These are phyloP conservation scores for Tricladium varicosporioides DNA, from an alignment of 2,329 filamentous ascomycete species.

Conservation along the genomic window DNA sequence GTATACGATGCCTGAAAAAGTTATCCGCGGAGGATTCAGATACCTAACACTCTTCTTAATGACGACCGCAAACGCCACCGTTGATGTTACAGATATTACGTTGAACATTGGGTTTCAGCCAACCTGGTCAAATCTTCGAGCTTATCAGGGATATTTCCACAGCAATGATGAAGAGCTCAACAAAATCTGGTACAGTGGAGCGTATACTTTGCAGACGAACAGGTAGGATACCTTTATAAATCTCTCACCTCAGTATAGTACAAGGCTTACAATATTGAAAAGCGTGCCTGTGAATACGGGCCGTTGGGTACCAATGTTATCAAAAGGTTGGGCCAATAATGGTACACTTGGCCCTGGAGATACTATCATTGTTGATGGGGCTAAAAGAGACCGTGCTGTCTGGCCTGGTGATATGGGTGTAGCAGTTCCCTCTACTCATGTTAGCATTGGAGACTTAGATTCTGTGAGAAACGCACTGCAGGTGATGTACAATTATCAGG, in stretches of 20 bases:
- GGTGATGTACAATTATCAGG: conserved; percentile 43
- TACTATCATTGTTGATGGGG: conserved; percentile 45
- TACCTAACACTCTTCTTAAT: conserved; percentile 49
- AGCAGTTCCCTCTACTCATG: conserved; percentile 49
- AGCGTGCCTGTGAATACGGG: conserved; percentile 32
- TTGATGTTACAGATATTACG: conserved; percentile 31
- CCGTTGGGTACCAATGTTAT: conserved; percentile 31
- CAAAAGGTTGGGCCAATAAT: conserved; percentile 40
- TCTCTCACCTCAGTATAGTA: no score
- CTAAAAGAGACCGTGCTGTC: conserved; percentile 57
- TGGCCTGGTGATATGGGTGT: conserved; percentile 63
- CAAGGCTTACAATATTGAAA: no score
- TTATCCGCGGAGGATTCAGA: conserved; percentile 50
- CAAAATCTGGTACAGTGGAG: conserved; percentile 51
- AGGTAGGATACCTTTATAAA: background rate
- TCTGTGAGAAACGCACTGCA: conserved; percentile 44
- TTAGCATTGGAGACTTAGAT: conserved; percentile 51
- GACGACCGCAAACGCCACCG: conserved; percentile 22
- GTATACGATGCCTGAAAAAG: conserved; percentile 43
- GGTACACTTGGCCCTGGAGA: conserved; percentile 30
- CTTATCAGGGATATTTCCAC: conserved; percentile 55
- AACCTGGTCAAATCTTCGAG: conserved; percentile 42
- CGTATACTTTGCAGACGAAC: conserved; percentile 41
- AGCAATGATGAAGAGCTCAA: conserved; percentile 49
- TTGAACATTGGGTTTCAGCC: conserved; percentile 42